Evolutionary conservation across 106 monocot species (phyloP), one percentile per base, ranked within the genome.

Genomic region (Chionographis japonica): DNA sequence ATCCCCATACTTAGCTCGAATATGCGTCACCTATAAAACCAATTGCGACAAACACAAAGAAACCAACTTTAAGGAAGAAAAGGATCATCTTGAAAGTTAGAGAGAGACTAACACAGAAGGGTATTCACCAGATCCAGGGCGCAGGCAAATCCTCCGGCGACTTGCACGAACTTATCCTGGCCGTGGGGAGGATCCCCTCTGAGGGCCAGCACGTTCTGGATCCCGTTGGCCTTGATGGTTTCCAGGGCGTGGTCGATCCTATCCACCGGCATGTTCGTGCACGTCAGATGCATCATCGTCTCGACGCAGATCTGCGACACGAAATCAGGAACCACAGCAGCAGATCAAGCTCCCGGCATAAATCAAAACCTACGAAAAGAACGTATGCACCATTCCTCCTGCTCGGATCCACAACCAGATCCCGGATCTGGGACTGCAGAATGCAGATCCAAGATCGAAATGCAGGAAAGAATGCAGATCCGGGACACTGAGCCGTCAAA

Each of bases 231-330:
- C 78, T 89, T 89, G 78, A 90, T 89, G 53, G 77, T 87, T 11
- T 79, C 71, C 39, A 94, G 74, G 18, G 93, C 93, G 72, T 90
- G 79, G 40, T 94, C 89, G 39, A 94, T 89, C 82, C 90, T 89
- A 81, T 94, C 93, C 37, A 94, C 84, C 2, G 90, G 89, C 93
- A 94, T 94, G 75, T 94, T 94, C 3, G 93, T 94, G 70, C 93
- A 94, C 12, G 93, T 94, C 69, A 94, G 74, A 61, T 94, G 93
- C 93, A 94, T 94, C 93, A 94, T 94, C 18, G 93, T 90, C 69
- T 94, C 93, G 35, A 94, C 89, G 52, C 90, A 94, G 40, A 87
- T 58, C 93, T 94, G 61, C 56, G 65, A 67, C 52, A 49, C 37
- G 40, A 14, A 39, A 68, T 49, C 39, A 20, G n/a, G n/a, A n/a